Percentiles rank a stretch among this genome's conserved stretches.
Evolutionary conservation across 441 rosid species (phyloP).

Genomic region (Pelargonium citronellum): DNA sequence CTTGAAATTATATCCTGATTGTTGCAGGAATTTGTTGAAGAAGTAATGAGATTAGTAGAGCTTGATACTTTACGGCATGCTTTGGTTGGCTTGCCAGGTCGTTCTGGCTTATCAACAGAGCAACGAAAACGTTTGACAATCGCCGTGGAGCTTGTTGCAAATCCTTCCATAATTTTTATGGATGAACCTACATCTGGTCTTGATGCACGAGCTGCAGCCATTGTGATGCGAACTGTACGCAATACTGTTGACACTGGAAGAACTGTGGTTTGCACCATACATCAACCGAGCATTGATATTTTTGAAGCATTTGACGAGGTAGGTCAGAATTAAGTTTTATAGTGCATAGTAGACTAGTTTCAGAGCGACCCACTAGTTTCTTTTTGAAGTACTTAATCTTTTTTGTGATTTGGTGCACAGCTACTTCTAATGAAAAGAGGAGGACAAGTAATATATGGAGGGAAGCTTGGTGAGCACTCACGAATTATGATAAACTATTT

Average conservation of each 20-base stretch:
- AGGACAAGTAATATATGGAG: conserved; percentile 84
- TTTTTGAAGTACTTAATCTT: conserved; percentile 15
- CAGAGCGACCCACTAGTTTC: conserved; percentile 8
- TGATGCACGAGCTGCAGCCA: conserved; percentile 96
- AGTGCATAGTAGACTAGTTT: conserved; percentile 2
- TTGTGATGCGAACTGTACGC: conserved; percentile 94
- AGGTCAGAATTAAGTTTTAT: conserved; percentile 19
- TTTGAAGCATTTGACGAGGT: conserved; percentile 97
- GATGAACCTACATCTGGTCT: conserved; percentile 98
- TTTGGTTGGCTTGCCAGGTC: conserved; percentile 81
- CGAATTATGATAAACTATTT: conserved; percentile 67
- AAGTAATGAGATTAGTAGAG: conserved; percentile 90
- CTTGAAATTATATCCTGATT: conserved; percentile 16
- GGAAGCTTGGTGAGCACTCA: conserved; percentile 69
- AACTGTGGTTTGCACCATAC: conserved; percentile 92
- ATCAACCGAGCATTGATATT: conserved; percentile 89
- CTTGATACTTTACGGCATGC: conserved; percentile 65
- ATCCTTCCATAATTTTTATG: conserved; percentile 92
- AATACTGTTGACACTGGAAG: conserved; percentile 96
- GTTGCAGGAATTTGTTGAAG: conserved; percentile 84
- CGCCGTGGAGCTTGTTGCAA: conserved; percentile 94
- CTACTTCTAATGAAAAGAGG: conserved; percentile 95
- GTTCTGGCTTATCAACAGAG: conserved; percentile 81
- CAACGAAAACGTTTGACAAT: conserved; percentile 89
- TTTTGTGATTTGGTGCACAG: conserved; percentile 35